Percentiles rank a stretch among this genome's conserved stretches.
Evolutionary conservation across 495 filamentous ascomycete genomes (phyloP).

Genomic region (Hapsidospora chrysogenum): DNA sequence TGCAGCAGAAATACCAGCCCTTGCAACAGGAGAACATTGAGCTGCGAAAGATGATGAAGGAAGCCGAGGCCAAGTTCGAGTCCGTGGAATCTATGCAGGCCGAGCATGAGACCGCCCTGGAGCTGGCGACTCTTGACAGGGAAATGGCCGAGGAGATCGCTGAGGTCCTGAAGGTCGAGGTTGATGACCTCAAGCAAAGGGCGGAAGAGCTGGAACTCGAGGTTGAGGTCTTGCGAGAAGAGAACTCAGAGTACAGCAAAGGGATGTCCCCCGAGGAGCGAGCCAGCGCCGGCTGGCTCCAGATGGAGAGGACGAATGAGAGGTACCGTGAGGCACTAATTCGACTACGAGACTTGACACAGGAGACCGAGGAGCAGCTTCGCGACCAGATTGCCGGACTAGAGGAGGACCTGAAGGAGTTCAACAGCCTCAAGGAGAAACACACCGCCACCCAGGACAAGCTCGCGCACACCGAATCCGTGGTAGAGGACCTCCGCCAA

Average conservation of each 20-base stretch:
- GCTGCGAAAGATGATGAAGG: slow-evolving; percentile 58
- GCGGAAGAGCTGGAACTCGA: slow-evolving; percentile 78
- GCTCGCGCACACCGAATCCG: slow-evolving; percentile 53
- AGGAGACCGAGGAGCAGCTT: slow-evolving; percentile 69
- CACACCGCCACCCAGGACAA: slow-evolving; percentile 54
- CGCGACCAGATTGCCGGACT: slow-evolving; percentile 60
- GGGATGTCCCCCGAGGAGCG: slow-evolving; percentile 82
- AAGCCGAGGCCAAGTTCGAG: slow-evolving; percentile 50
- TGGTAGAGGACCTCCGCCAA: slow-evolving; percentile 71
- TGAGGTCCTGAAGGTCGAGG: slow-evolving; percentile 62
- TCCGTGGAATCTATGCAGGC: slow-evolving; percentile 56
- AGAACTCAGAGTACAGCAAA: slow-evolving; percentile 65
- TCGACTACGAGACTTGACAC: slow-evolving; percentile 67
- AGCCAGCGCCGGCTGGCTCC: slow-evolving; percentile 70
- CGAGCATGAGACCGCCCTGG: slow-evolving; percentile 69
- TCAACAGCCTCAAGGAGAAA: slow-evolving; percentile 51
- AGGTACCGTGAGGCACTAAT: slow-evolving; percentile 75
- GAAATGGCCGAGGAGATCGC: slow-evolving; percentile 95
- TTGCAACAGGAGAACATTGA: slow-evolving; percentile 69
- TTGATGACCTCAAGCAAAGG: slow-evolving; percentile 57
- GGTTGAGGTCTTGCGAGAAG: slow-evolving; percentile 69
- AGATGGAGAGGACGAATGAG: slow-evolving; percentile 82
- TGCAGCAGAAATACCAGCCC: slow-evolving; percentile 77
- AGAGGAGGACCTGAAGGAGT: slow-evolving; percentile 61
- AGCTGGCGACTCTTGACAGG: slow-evolving; percentile 75